Percentiles rank a stretch among this genome's conserved stretches.
Conservation (phyloP, 2,329 filamentous ascomycete species). For the Pseudogymnoascus sp. region DNA sequence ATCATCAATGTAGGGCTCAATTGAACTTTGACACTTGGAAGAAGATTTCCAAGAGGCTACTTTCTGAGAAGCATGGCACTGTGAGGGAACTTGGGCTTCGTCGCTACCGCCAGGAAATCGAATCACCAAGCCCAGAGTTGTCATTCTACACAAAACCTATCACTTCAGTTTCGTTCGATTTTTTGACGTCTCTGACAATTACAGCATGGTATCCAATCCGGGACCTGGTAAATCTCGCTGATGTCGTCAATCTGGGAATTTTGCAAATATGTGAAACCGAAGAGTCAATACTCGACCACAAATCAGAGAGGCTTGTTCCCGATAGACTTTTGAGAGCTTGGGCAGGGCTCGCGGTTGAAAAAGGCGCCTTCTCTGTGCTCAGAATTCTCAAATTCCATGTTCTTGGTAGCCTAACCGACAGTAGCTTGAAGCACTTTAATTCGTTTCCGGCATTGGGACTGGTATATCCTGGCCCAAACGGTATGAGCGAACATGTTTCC, state of each 20-base stretch:
- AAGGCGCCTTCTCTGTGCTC: slow-evolving; percentile 23
- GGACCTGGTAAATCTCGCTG: slow-evolving; percentile 25
- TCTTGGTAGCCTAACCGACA: slow-evolving; percentile 21
- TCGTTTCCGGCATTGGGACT: slow-evolving; percentile 23
- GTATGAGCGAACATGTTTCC: slow-evolving; percentile 11
- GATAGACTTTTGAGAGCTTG: slow-evolving; percentile 27
- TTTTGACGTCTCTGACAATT: slow-evolving; percentile 26
- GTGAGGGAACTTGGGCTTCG: slow-evolving; percentile 14
- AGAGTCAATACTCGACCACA: not conserved
- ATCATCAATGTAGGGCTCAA: slow-evolving; percentile 14
- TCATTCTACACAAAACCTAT: slow-evolving; percentile 21
- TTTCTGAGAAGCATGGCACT: slow-evolving; percentile 14
- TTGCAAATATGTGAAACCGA: slow-evolving; percentile 23
- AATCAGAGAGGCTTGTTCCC: not conserved
- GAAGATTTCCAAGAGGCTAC: slow-evolving; percentile 21
- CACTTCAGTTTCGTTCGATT: slow-evolving; percentile 24
- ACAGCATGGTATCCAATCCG: slow-evolving; percentile 19
- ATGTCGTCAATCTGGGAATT: slow-evolving; percentile 23
- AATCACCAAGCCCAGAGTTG: slow-evolving; percentile 18
- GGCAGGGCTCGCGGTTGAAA: slow-evolving; percentile 20
- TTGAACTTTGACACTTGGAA: slow-evolving; percentile 23
- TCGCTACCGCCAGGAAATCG: slow-evolving; percentile 21
- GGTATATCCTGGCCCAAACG: not conserved
- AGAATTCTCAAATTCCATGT: slow-evolving; percentile 26
- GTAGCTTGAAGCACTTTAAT: slow-evolving; percentile 24